A percentile compares a stretch with the other conserved stretches of the same genome.
These are phyloP conservation scores for Osmanthus fragrans DNA, from an alignment of 257 asterid species.

Conservation along the genomic window DNA sequence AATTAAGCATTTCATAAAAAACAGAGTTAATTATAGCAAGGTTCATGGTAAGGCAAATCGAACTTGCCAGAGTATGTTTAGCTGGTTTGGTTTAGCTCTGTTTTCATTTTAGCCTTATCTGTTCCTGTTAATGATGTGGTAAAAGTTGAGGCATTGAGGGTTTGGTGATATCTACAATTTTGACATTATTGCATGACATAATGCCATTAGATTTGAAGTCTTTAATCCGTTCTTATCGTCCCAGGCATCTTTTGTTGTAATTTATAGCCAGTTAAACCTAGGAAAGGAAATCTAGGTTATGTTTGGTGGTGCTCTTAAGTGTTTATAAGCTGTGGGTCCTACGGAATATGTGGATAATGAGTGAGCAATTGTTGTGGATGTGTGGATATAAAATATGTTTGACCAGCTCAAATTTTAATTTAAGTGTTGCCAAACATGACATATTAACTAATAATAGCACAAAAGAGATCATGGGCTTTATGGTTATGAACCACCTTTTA, in stretches of 20 bases:
- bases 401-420: too few species aligned
- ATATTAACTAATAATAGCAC: background rate
- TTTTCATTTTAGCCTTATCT: background rate
- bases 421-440: too few species aligned
- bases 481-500: background rate
- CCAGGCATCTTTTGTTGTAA: background rate
- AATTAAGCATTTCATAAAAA: background rate
- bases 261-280: background rate
- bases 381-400: too few species aligned
- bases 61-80: background rate
- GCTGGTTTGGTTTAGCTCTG: background rate
- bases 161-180: background rate
- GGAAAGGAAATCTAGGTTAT: background rate
- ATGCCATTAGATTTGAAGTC: background rate
- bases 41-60: background rate
- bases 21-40: background rate
- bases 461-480: background rate
- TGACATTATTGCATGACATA: background rate
- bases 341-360: too few species aligned
- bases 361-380: too few species aligned
- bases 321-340: too few species aligned
- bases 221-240: background rate
- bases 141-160: background rate
- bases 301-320: too few species aligned
- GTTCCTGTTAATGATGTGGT: background rate